phyloP scores from a whole-genome alignment of 2,329 filamentous ascomycete species.

The Neofusicoccum sp. region DNA sequence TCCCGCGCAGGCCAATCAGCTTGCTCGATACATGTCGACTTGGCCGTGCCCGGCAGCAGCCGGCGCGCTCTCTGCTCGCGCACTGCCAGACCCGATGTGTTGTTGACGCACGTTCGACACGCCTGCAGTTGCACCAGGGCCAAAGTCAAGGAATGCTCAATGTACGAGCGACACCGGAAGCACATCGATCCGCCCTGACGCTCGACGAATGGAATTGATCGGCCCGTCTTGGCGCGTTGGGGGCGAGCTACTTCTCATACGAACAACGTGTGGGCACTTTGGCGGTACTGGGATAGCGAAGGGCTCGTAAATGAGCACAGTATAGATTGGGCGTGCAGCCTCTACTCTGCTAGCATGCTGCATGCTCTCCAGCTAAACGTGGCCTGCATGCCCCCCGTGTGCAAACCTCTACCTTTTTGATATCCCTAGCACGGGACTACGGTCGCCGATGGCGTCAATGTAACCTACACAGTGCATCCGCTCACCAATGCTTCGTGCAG shows the following conservation, averaged over 20 bases:
- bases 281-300: neutral
- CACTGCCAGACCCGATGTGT: neutral
- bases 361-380: neutral
- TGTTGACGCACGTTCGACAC: neutral
- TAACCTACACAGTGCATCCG: neutral
- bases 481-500: neutral
- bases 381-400: neutral
- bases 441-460: too few relatives aligned
- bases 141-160: neutral
- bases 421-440: too few relatives aligned
- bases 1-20: neutral
- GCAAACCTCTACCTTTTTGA: too few relatives aligned
- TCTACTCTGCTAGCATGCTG: neutral
- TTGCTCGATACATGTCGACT: too few relatives aligned
- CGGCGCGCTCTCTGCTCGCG: too few relatives aligned
- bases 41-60: neutral
- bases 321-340: neutral
- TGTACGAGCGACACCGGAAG: neutral
- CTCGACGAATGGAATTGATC: neutral
- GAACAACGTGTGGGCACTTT: neutral
- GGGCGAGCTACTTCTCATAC: constrained; percentile 1
- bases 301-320: neutral
- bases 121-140: neutral
- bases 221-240: neutral
- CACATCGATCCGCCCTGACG: neutral